phyloP scores from a whole-genome alignment of 2,329 filamentous ascomycete genomes.

The Pestalotiopsis sp. region DNA sequence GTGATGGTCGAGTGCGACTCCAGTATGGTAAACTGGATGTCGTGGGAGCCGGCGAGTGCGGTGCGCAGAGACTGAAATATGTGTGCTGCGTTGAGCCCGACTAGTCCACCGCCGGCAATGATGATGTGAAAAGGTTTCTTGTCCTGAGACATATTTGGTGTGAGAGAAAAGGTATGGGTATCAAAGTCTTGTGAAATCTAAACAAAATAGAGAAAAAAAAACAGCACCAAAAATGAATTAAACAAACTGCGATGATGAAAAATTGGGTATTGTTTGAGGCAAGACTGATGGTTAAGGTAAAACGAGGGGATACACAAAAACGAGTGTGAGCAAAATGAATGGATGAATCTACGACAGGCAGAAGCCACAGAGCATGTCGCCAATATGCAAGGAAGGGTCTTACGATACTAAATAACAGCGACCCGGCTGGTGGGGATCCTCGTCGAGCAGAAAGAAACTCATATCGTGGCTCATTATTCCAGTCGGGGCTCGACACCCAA shows the following conservation, averaged over 20 bases:
- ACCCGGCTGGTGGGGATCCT: not conserved
- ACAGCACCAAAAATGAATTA: not conserved
- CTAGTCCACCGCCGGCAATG: conserved; percentile 11
- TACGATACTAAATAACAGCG: not conserved
- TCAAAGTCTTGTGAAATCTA: not conserved
- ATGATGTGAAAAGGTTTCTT: conserved; percentile 12
- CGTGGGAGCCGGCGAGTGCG: not conserved
- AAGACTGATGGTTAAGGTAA: not conserved
- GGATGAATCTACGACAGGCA: not conserved
- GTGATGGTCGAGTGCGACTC: conserved; percentile 6
- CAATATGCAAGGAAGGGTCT: not conserved
- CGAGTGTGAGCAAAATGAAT: not conserved
- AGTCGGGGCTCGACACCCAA: too few species aligned
- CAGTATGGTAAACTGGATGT: conserved; percentile 7
- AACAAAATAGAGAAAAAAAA: not conserved
- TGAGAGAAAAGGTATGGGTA: not conserved
- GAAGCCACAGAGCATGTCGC: not conserved
- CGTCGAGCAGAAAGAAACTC: not conserved
- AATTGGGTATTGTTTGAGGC: not conserved
- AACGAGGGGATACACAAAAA: not conserved
- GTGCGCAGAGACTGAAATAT: conserved; percentile 1
- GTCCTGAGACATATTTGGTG: not conserved
- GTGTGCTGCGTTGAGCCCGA: conserved; percentile 12
- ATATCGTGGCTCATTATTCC: too few species aligned
- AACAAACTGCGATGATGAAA: not conserved